Conservation (phyloP, 805 yeast genomes). For the Cephaloascus albidus region DNA sequence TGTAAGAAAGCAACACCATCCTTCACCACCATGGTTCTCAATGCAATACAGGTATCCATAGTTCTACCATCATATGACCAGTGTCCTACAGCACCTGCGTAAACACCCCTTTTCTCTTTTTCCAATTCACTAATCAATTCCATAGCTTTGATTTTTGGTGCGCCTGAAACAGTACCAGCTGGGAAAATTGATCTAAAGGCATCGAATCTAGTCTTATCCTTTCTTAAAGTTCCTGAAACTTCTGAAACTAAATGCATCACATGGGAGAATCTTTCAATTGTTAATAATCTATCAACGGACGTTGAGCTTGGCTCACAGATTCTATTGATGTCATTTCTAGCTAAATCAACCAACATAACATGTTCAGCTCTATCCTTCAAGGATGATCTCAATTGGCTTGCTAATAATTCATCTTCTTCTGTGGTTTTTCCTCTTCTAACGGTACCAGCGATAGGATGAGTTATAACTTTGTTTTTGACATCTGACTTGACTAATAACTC, state of each 20-base stretch:
- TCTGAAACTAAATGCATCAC: slow-evolving; percentile 95
- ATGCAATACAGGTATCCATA: slow-evolving; percentile 97
- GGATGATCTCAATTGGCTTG: slow-evolving; percentile 62
- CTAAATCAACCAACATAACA: slow-evolving; percentile 96
- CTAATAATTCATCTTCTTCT: slow-evolving; percentile 85
- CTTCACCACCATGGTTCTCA: slow-evolving; percentile 93
- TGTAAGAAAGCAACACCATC: slow-evolving; percentile 87
- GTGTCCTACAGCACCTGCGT: slow-evolving; percentile 98
- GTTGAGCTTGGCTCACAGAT: slow-evolving; percentile 85
- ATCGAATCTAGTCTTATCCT: slow-evolving; percentile 83
- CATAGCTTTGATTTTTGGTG: slow-evolving; percentile 97
- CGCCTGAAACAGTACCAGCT: slow-evolving; percentile 98
- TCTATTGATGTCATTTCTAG: slow-evolving; percentile 92
- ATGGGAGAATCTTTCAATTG: slow-evolving; percentile 90
- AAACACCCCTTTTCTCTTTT: slow-evolving; percentile 87
- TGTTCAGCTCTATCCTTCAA: slow-evolving; percentile 96
- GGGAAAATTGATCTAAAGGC: slow-evolving; percentile 98
- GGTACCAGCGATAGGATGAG: slow-evolving; percentile 99
- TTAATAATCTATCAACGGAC: slow-evolving; percentile 77
- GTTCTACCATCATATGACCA: slow-evolving; percentile 94
- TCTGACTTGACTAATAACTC: slow-evolving; percentile 86
- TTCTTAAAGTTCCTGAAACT: slow-evolving; percentile 84
- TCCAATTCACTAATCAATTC: slow-evolving; percentile 86
- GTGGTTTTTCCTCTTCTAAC: slow-evolving; percentile 81
- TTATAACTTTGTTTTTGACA: slow-evolving; percentile 58